Conservation (phyloP, 257 asterid genomes). For the Leonotis leonurus region DNA sequence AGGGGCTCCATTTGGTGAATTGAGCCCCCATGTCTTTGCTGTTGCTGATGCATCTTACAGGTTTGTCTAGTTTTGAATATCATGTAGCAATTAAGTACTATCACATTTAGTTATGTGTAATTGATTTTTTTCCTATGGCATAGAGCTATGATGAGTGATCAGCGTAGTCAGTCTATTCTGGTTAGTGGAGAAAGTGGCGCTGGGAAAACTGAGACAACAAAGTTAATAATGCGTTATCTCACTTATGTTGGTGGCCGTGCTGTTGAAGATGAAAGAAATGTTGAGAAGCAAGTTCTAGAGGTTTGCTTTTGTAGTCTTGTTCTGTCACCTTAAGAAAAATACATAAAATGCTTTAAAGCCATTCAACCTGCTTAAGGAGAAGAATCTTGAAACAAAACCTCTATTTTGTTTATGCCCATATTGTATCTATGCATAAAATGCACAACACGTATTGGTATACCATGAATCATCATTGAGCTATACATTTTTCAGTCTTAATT, state of each 20-base stretch:
- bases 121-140: slow-evolving; percentile 21
- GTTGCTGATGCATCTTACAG: slow-evolving; percentile 99
- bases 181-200: slow-evolving; percentile 99
- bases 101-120: slow-evolving; percentile 13
- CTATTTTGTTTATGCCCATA: slow-evolving; percentile 3
- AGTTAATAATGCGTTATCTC: slow-evolving; percentile 95
- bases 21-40: slow-evolving; percentile 99
- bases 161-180: slow-evolving; percentile 86
- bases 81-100: slow-evolving; percentile 13
- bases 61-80: slow-evolving; percentile 35
- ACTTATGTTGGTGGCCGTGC: slow-evolving; percentile 98
- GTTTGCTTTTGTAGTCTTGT: slow-evolving; percentile 29
- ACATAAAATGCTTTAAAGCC: background rate
- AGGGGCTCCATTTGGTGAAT: slow-evolving; percentile 98
- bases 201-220: slow-evolving; percentile 98
- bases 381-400: background rate
- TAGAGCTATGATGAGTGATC: slow-evolving; percentile 92
- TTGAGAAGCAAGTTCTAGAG: slow-evolving; percentile 97
- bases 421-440: background rate
- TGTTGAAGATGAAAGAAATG: slow-evolving; percentile 71
- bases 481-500: background rate
- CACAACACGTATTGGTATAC: background rate
- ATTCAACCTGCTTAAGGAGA: slow-evolving; percentile 5
- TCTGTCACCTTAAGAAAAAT: background rate
- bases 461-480: background rate